A percentile compares a stretch with the other conserved stretches of the same genome.
Evolutionary conservation across 441 rosid species (phyloP).

Genomic region (Rhodomyrtus psidioides): DNA sequence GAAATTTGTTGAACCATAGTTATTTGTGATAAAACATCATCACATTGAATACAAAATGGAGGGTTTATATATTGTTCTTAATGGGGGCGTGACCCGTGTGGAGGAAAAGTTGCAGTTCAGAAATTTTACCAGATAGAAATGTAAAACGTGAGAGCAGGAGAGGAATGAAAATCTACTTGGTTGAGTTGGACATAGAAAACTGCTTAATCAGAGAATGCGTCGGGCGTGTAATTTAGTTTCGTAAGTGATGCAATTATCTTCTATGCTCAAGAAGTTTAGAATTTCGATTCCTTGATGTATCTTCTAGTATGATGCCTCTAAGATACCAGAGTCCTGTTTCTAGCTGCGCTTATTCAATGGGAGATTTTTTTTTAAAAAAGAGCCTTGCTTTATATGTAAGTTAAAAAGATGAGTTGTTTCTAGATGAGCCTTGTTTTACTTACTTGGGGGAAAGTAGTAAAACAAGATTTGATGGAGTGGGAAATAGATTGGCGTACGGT

Average conservation of each 20-base stretch:
- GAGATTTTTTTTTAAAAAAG: background rate
- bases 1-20: background rate
- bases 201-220: background rate
- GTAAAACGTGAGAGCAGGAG: background rate
- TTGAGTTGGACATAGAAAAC: background rate
- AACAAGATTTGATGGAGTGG: too few species aligned
- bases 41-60: background rate
- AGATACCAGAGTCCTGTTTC: background rate
- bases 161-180: background rate
- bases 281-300: background rate
- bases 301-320: background rate
- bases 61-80: background rate
- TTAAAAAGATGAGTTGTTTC: background rate
- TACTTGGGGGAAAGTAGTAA: too few species aligned
- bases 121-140: background rate
- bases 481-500: too few species aligned
- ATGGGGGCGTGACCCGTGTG: background rate
- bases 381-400: background rate
- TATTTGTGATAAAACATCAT: background rate
- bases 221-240: background rate
- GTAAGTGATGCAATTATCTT: background rate
- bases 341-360: background rate
- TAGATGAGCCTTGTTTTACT: too few species aligned
- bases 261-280: background rate
- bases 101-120: background rate